phyloP scores from a whole-genome alignment of 768 basidiomycete species.

The Albatrellus ellisii region DNA sequence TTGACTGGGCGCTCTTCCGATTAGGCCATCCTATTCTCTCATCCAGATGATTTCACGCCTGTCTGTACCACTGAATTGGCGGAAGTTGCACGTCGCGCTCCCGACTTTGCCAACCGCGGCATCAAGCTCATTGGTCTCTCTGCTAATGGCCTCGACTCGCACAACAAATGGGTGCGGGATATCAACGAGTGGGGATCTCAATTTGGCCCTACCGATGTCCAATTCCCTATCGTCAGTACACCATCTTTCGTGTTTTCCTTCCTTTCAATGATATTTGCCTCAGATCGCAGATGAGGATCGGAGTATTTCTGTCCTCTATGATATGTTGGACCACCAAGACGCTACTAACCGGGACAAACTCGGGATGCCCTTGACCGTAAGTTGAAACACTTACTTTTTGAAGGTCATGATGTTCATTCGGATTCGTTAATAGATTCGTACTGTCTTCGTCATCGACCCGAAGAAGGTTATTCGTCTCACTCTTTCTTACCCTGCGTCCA shows the following conservation, averaged over 20 bases:
- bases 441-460: slow-evolving; percentile 96
- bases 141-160: slow-evolving; percentile 78
- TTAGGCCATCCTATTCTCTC: slow-evolving; percentile 84
- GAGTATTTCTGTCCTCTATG: slow-evolving; percentile 75
- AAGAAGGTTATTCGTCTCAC: slow-evolving; percentile 89
- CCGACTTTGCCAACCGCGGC: slow-evolving; percentile 75
- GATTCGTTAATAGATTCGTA: slow-evolving; percentile 52
- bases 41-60: slow-evolving; percentile 88
- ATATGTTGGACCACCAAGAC: slow-evolving; percentile 96
- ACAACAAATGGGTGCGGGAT: slow-evolving; percentile 81
- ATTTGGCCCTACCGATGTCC: slow-evolving; percentile 46
- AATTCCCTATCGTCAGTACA: slow-evolving; percentile 79
- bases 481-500: slow-evolving; percentile 87
- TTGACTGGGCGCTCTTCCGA: slow-evolving; percentile 1
- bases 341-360: slow-evolving; percentile 76
- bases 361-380: slow-evolving; percentile 87
- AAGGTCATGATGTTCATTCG: background rate
- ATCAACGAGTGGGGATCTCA: slow-evolving; percentile 60
- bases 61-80: slow-evolving; percentile 97
- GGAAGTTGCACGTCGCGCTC: slow-evolving; percentile 79
- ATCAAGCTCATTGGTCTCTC: slow-evolving; percentile 93
- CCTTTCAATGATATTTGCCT: background rate
- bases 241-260: background rate
- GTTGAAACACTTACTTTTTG: background rate
- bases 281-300: slow-evolving; percentile 90